Percentiles rank a stretch among this genome's conserved stretches.
Conservation (phyloP, 352 stramenopile genomes). For the Globisporangium okanoganense region DNA sequence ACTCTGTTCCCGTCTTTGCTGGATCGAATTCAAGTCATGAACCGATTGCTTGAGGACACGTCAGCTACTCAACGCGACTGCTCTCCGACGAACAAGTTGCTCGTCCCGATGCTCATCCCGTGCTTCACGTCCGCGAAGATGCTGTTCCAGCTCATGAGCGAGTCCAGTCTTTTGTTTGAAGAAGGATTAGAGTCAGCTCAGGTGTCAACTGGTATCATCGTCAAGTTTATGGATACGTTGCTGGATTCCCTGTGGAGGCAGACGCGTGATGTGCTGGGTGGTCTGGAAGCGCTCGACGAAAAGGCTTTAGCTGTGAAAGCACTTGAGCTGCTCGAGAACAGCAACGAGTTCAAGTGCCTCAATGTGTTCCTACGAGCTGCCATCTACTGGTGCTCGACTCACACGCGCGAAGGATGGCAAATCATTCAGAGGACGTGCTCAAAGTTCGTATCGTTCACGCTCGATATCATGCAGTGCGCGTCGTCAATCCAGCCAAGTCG, state of each 20-base stretch:
- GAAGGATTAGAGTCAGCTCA: conserved; percentile 13
- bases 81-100: conserved; percentile 48
- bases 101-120: conserved; percentile 82
- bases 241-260: conserved; percentile 47
- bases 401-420: conserved; percentile 40
- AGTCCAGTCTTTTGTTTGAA: conserved; percentile 29
- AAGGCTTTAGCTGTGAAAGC: conserved; percentile 10
- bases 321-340: conserved; percentile 45
- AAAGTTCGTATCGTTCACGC: conserved; percentile 55
- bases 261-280: conserved; percentile 23
- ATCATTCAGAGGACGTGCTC: conserved; percentile 49
- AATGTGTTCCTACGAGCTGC: conserved; percentile 69
- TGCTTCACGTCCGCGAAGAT: conserved; percentile 81
- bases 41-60: conserved; percentile 55
- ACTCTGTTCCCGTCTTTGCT: conserved; percentile 76
- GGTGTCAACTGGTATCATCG: conserved; percentile 17
- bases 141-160: conserved; percentile 77
- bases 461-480: conserved; percentile 26
- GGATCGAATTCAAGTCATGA: conserved; percentile 79
- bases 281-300: conserved; percentile 11
- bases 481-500: conserved; percentile 19
- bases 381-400: conserved; percentile 73
- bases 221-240: conserved; percentile 54
- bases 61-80: conserved; percentile 15
- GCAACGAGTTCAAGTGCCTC: conserved; percentile 73